Evolutionary conservation across 331 rosid species (phyloP), one percentile per base, ranked within the genome.

Genomic region (Rhamnella rubrinervis): DNA sequence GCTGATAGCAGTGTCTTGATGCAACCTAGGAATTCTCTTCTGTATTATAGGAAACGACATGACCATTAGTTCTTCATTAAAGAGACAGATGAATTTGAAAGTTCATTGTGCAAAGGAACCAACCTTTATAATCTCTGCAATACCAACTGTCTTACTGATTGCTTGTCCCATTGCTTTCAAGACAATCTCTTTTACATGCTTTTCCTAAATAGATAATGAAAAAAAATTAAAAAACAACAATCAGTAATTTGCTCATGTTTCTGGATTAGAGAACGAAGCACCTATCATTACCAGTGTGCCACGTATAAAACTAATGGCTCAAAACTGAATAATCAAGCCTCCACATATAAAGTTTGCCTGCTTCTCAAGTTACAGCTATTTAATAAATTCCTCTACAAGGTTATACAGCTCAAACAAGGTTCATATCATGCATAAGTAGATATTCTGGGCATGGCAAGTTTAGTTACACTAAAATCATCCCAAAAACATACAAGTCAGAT

Each of bases 151-250:
- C 91, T 93, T 93, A 85, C 95, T 93, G 83, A 93, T 93, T 68
- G 98, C 98, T 77, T 90, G 97, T 37, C 98, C 98, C 98, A 93
- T 93, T 77, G 98, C 98, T 83, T 93, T 93, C 84, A 93, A 80
- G 61, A 91, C 91, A 53, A 93, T 93, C 85, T 93, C 98, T 52
- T 64, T 84, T 14, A 75, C 96, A 51, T 70, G 84, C 59, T 91
- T 93, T 76, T 93, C 98, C 98, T 93, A 63, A 7, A 67, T 23
- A 74, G 12, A 58, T 68, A 65, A 69, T 62, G 61, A 41, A 73
- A 75, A 80, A 60, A 41, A 17, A 65, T 57, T 20, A 53, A 49
- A 70, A 25, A 28, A 26, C 19, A 59, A 53, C n/a, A 53, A 18
- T 53, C 6, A n/a, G 20, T 53, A 19, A n/a, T 8, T 17, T 26